Conservation (phyloP, 2,329 filamentous ascomycete genomes). For the Clonostachys chloroleuca region DNA sequence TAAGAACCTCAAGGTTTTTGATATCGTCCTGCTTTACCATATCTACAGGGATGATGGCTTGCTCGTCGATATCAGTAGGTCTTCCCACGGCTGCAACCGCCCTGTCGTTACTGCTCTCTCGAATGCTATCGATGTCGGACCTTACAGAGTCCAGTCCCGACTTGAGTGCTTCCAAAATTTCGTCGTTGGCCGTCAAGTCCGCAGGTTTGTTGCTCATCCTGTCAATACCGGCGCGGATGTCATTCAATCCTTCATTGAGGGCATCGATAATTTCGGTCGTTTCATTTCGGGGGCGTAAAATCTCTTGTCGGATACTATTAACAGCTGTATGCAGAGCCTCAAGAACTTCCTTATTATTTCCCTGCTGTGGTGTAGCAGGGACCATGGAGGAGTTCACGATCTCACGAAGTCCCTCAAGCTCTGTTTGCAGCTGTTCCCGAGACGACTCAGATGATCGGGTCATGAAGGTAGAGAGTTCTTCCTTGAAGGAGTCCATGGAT, state of each 20-base stretch:
- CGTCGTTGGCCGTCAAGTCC: slow-evolving; percentile 80
- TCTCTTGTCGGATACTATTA: slow-evolving; percentile 69
- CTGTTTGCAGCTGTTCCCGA: slow-evolving; percentile 67
- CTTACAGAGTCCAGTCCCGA: slow-evolving; percentile 73
- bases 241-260: slow-evolving; percentile 80
- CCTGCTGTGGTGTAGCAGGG: slow-evolving; percentile 44
- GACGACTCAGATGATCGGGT: slow-evolving; percentile 22
- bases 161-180: slow-evolving; percentile 71
- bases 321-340: slow-evolving; percentile 68
- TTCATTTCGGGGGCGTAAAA: slow-evolving; percentile 62
- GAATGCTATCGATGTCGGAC: slow-evolving; percentile 73
- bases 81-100: slow-evolving; percentile 36
- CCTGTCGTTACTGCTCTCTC: slow-evolving; percentile 47
- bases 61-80: slow-evolving; percentile 11
- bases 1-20: slow-evolving; percentile 78
- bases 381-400: slow-evolving; percentile 68
- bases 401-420: slow-evolving; percentile 78
- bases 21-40: slow-evolving; percentile 67
- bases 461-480: slow-evolving; percentile 63
- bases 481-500: slow-evolving; percentile 62
- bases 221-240: slow-evolving; percentile 74
- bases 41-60: slow-evolving; percentile 33
- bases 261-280: slow-evolving; percentile 88
- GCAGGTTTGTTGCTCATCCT: slow-evolving; percentile 71
- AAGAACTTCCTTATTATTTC: slow-evolving; percentile 60